Conservation (phyloP, 2,329 filamentous ascomycete genomes). For the Aspergillus sp. region DNA sequence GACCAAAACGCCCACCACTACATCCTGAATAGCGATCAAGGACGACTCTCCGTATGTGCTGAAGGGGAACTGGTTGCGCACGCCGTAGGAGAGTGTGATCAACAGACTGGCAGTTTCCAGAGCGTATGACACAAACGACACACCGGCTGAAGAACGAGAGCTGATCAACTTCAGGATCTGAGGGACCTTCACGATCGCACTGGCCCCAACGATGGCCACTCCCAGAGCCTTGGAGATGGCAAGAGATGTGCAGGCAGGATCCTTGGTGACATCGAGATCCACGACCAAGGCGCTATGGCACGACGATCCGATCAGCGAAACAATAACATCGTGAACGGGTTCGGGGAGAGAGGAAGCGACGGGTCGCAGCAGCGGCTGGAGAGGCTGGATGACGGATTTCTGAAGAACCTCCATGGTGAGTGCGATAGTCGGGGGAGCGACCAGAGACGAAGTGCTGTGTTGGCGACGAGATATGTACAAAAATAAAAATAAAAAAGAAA, state of each 20-base stretch:
- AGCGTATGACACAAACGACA: conserved; percentile 85
- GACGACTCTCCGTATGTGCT: conserved; percentile 95
- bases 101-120: conserved; percentile 87
- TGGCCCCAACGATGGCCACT: conserved; percentile 86
- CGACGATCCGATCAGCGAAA: conserved; percentile 71
- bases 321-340: conserved; percentile 68
- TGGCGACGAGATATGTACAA: not conserved
- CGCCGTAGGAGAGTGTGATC: conserved; percentile 87
- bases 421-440: not conserved
- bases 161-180: conserved; percentile 89
- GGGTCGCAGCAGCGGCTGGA: conserved; percentile 53
- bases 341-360: conserved; percentile 69
- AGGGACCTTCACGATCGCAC: conserved; percentile 89
- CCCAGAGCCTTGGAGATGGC: conserved; percentile 89
- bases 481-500: not conserved
- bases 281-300: conserved; percentile 87
- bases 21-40: conserved; percentile 86
- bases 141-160: conserved; percentile 74
- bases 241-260: conserved; percentile 77
- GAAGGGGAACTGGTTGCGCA: conserved; percentile 87
- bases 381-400: conserved; percentile 34
- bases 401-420: conserved; percentile 39
- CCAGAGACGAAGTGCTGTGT: not conserved
- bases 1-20: conserved; percentile 81
- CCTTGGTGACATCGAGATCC: conserved; percentile 69